Conservation (phyloP, 2,329 filamentous ascomycete species). For the Fonsecaea erecta region DNA sequence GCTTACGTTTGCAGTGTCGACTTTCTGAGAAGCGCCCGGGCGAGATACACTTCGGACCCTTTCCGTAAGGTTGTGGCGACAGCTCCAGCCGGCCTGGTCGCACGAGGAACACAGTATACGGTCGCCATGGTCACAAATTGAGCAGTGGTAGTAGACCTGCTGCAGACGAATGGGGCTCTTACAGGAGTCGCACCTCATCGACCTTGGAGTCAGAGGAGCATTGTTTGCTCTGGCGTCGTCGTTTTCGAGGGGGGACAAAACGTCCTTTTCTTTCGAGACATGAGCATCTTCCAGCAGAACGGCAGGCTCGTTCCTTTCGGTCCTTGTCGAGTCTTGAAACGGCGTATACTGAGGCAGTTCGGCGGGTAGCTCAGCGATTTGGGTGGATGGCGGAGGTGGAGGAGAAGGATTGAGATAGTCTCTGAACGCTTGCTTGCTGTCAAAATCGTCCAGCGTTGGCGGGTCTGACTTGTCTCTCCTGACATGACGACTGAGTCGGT, state of each 20-base stretch:
- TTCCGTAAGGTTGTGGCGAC: slow-evolving; percentile 35
- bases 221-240: neutral
- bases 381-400: slow-evolving; percentile 11
- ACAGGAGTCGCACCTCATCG: slow-evolving; percentile 37
- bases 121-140: slow-evolving; percentile 35
- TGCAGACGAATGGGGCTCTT: slow-evolving; percentile 33
- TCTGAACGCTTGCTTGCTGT: slow-evolving; percentile 32
- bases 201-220: slow-evolving; percentile 18
- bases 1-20: neutral
- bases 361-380: slow-evolving; percentile 33
- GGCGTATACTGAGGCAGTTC: slow-evolving; percentile 34
- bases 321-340: slow-evolving; percentile 31
- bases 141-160: slow-evolving; percentile 37
- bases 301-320: slow-evolving; percentile 27
- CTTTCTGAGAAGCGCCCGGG: neutral
- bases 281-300: slow-evolving; percentile 21
- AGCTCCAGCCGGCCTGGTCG: slow-evolving; percentile 34
- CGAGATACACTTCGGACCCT: slow-evolving; percentile 33
- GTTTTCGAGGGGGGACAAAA: neutral
- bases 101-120: slow-evolving; percentile 36
- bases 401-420: slow-evolving; percentile 29
- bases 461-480: slow-evolving; percentile 18
- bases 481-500: slow-evolving; percentile 22
- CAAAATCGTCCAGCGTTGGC: slow-evolving; percentile 34
- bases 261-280: slow-evolving; percentile 14